Percentiles rank a stretch among this genome's conserved stretches.
phyloP scores from a whole-genome alignment of 164 flowering plant genomes.

The Umbellularia californica region DNA sequence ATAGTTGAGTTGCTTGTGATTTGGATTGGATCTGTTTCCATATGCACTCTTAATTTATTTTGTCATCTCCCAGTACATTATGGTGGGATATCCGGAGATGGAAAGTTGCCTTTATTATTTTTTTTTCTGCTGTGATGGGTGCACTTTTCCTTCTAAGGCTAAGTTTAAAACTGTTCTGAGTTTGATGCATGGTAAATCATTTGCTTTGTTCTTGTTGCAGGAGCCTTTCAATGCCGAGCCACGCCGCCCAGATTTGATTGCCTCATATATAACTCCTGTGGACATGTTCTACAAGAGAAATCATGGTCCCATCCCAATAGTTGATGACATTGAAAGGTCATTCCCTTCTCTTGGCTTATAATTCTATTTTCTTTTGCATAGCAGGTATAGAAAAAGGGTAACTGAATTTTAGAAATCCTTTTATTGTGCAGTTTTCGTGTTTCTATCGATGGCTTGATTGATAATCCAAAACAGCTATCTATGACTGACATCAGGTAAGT shows the following conservation, averaged over 20 bases:
- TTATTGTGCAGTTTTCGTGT: conserved; percentile 57
- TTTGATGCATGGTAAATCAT: neutral
- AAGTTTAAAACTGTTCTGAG: neutral
- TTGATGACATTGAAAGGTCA: conserved; percentile 84
- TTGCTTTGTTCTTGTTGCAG: conserved; percentile 33
- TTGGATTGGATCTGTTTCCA: too few species aligned
- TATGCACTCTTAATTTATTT: neutral
- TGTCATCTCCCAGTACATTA: neutral
- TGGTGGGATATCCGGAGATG: neutral
- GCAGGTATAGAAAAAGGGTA: neutral
- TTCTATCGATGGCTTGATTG: conserved; percentile 55
- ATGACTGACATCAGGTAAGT: conserved; percentile 82
- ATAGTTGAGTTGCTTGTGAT: neutral
- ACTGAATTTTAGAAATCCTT: conserved; percentile 15
- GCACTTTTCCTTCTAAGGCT: neutral
- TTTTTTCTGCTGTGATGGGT: neutral
- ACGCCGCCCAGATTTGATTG: conserved; percentile 60
- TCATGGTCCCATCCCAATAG: conserved; percentile 94
- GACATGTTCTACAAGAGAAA: conserved; percentile 96
- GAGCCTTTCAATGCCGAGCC: conserved; percentile 98
- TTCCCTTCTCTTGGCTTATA: neutral
- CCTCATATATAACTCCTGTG: conserved; percentile 88
- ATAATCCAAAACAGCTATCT: conserved; percentile 46
- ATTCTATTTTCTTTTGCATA: neutral
- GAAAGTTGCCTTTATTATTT: neutral